Evolutionary conservation across 2,329 filamentous ascomycete genomes (phyloP).

Genomic region (Arthrinium phaeospermum): DNA sequence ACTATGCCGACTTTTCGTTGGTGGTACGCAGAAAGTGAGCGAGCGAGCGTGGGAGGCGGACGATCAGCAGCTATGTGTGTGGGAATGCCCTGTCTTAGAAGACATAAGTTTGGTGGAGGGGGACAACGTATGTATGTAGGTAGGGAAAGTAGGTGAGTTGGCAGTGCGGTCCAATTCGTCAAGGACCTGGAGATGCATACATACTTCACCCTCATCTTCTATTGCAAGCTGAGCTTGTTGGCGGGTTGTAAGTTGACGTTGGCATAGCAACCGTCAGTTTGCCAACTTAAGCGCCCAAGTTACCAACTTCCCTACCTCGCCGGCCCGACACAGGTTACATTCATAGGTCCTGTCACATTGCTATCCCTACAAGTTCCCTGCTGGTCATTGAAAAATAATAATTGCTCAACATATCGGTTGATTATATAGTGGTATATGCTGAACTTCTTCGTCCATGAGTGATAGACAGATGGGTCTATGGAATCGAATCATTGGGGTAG

Average conservation of each 20-base stretch:
- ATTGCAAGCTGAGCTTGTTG: not conserved
- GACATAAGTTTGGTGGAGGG: not conserved
- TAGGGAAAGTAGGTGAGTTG: not conserved
- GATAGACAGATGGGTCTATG: too few species aligned
- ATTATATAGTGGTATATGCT: too few species aligned
- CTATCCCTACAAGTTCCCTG: not conserved
- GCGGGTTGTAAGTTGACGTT: not conserved
- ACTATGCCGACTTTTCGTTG: not conserved
- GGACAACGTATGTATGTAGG: not conserved
- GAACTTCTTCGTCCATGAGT: too few species aligned
- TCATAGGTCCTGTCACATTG: not conserved
- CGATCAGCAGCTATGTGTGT: not conserved
- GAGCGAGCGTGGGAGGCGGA: not conserved
- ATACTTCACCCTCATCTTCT: not conserved
- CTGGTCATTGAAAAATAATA: not conserved
- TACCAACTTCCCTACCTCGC: not conserved
- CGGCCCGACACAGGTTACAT: not conserved
- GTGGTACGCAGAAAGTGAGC: not conserved
- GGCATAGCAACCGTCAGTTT: not conserved
- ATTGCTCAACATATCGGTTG: too few species aligned
- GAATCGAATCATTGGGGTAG: not conserved
- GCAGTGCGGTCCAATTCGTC: not conserved
- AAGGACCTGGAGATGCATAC: not conserved
- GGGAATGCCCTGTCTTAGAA: slow-evolving; percentile 12
- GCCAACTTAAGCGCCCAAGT: slow-evolving; percentile 3